These are phyloP conservation scores for Plasmodium gonderi DNA, from an alignment of 169 alveolate species.

Conservation along the genomic window DNA sequence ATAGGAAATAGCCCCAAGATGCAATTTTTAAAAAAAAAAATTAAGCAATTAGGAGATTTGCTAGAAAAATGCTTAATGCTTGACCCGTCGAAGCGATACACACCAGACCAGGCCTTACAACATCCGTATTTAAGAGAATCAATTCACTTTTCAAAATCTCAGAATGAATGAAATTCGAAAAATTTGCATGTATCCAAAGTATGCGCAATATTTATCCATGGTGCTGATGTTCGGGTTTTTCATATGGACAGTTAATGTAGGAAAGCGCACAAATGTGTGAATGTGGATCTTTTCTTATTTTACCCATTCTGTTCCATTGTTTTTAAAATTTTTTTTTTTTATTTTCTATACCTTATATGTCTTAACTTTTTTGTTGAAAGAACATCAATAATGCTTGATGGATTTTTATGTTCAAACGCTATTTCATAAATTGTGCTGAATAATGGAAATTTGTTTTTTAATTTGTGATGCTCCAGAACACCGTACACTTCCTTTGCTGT, in stretches of 20 bases:
- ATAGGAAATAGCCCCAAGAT: slow-evolving; percentile 81
- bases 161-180: slow-evolving; percentile 24
- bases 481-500: slow-evolving; percentile 50
- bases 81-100: slow-evolving; percentile 96
- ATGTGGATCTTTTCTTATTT: background rate
- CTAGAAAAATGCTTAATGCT: slow-evolving; percentile 93
- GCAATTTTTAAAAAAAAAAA: slow-evolving; percentile 80
- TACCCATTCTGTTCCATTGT: background rate
- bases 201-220: background rate
- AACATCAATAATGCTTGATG: slow-evolving; percentile 49
- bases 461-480: slow-evolving; percentile 40
- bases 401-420: slow-evolving; percentile 41
- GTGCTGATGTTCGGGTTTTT: background rate
- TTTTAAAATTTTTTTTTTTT: background rate
- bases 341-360: slow-evolving; percentile 32
- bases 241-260: background rate
- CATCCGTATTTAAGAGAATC: slow-evolving; percentile 93
- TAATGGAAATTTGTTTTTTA: slow-evolving; percentile 47
- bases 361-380: slow-evolving; percentile 71
- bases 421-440: slow-evolving; percentile 56
- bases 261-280: background rate
- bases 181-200: background rate
- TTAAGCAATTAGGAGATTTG: slow-evolving; percentile 93
- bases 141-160: slow-evolving; percentile 60
- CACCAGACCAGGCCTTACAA: slow-evolving; percentile 96